Base-by-base conservation (phyloP, 495 filamentous ascomycete species). In the Xylaria intraflava region DNA sequence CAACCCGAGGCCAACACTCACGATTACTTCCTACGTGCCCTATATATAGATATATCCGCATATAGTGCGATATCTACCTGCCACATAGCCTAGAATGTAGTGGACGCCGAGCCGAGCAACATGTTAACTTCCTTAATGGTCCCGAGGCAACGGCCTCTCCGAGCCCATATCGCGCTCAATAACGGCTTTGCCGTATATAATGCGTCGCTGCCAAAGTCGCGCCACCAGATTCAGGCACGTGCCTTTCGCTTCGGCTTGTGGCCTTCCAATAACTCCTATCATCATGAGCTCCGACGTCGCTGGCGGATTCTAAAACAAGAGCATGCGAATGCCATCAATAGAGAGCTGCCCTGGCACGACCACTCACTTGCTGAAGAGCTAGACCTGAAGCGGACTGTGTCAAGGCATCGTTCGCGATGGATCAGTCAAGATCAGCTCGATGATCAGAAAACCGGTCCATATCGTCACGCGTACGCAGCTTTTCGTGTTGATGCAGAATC, bases 211-310 rank as follows among this genome's bases (percentile, higher is more conserved):
- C 39, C 56, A 40, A 45, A 35, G 19, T 16, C 39, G 9, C 51
- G 58, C 40, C 61, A 56, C 49, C 58, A 51, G 1, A 65, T 73
- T 29, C 77, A 79, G 46, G 61, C 50, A 9, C 73, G 78, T 16
- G 61, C 47, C 49, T 78, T 78, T 55, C 69, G 74, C 43, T 71
- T 79, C 48, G 71, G 69, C 35, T 38, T 65, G 10, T 75, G 74
- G 69, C 66, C 69, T 10, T 71, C 70, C 23, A 66, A 75, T 52
- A 55, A 65, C 11, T 67, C 69, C 35, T 58, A 56, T n/a, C 56
- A 67, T 23, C 66, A 62, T 30, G 72, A 74, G 40, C 43, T 68
- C 26, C 69, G 66, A 44, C 72, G 67, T 16, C 71, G 71, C 2
- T 65, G 72, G 31, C 67, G 67, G 22, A 35, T 46, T 17, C 46